These are phyloP conservation scores for Russula griseocarnosa DNA, from an alignment of 768 basidiomycete genomes.

Conservation along the genomic window DNA sequence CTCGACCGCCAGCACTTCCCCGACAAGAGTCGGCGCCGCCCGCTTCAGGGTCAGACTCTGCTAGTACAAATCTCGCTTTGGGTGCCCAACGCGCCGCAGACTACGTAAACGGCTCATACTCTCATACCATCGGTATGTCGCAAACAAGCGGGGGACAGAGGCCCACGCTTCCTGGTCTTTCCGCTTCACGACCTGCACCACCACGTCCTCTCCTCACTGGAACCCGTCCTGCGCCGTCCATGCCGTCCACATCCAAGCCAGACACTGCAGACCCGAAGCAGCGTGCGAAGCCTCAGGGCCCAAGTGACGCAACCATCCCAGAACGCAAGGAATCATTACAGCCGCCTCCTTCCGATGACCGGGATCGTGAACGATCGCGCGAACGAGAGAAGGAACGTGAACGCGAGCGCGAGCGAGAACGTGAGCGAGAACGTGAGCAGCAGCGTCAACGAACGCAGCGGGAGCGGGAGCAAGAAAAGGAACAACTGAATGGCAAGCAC, in stretches of 20 bases:
- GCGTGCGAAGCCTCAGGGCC: constrained; percentile 57
- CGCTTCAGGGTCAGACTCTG: constrained; percentile 35
- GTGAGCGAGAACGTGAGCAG: constrained; percentile 28
- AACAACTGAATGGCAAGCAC: constrained; percentile 34
- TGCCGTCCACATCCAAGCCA: constrained; percentile 49
- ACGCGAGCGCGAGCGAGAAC: constrained; percentile 31
- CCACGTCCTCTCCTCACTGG: constrained; percentile 60
- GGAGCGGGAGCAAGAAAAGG: constrained; percentile 34
- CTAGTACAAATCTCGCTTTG: constrained; percentile 33
- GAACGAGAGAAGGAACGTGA: constrained; percentile 31
- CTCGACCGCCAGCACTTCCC: constrained; percentile 30
- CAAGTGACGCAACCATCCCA: constrained; percentile 38
- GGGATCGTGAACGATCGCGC: constrained; percentile 34
- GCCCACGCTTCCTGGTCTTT: constrained; percentile 37
- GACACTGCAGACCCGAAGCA: constrained; percentile 63
- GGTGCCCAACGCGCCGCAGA: constrained; percentile 61
- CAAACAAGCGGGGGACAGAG: constrained; percentile 33
- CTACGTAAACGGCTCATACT: constrained; percentile 52
- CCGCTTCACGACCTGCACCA: constrained; percentile 63
- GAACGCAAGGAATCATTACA: constrained; percentile 49
- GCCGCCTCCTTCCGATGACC: constrained; percentile 13
- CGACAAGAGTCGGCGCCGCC: constrained; percentile 48
- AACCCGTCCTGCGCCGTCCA: constrained; percentile 51
- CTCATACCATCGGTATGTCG: constrained; percentile 41
- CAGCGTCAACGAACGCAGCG: constrained; percentile 27